Evolutionary conservation across 495 filamentous ascomycete genomes (phyloP), one percentile per base, ranked within the genome.

Genomic region (Podospora comata): DNA sequence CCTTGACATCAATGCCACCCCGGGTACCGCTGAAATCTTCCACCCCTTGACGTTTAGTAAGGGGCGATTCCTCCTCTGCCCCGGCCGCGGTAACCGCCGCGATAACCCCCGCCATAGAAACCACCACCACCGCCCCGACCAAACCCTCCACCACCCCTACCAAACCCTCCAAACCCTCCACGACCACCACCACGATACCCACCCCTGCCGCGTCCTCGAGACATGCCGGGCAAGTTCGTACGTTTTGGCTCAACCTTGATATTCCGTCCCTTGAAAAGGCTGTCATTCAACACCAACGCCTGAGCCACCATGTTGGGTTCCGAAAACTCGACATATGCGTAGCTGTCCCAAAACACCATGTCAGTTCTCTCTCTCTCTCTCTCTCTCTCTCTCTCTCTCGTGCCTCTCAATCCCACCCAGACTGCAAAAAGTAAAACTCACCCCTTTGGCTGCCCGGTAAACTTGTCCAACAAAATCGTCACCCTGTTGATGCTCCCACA

Each of bases 271-370:
- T 94, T 92, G 80, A 99, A 97, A 68, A 96, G 87, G 78, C 93
- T 97, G 78, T 98, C 96, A 74, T 99, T 98, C 70, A 99, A 81
- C 19, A 97, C 92, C 62, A 99, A 85, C 15, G 96, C 96, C 77
- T 96, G 91, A 27, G 92, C 91, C 65, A 99, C 94, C 34, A 97
- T 85, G 77, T 89, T 92, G 32, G 96, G 95, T 79, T 99, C 96
- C 19, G 92, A 90, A 74, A 99, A 99, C 79, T 99, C 96, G 66
- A 99, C 96, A 79, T 99, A 99, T 72, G 96, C 96, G 79, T 99
- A 99, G 34, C 94, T 98, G 79, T 74, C 13, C 3, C 19, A 54
- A 23, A 23, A 72, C 4, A 48, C 0, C 1, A 11, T 48, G 39
- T 48, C 19, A 55, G 26, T 55, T 1, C 4, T 5, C 2, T n/a